Conservation (phyloP, 768 basidiomycete species). For the Gloeopeniophorella convolvens region DNA sequence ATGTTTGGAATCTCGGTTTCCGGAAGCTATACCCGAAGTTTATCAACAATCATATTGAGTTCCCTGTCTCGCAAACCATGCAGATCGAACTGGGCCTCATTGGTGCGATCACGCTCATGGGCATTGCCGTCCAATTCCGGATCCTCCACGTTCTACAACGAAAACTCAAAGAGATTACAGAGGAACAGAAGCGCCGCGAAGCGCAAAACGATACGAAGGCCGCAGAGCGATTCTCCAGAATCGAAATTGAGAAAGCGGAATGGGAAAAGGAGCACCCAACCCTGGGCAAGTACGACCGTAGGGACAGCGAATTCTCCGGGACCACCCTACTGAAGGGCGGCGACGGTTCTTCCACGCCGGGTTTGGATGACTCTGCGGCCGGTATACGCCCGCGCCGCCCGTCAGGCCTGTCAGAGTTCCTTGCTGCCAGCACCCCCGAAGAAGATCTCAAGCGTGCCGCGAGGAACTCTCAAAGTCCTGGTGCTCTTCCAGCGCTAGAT, state of each 20-base stretch:
- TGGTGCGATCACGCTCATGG: slow-evolving; percentile 77
- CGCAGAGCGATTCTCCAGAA: slow-evolving; percentile 55
- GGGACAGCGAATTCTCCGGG: slow-evolving; percentile 57
- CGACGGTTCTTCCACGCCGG: slow-evolving; percentile 34
- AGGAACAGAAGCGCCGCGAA: slow-evolving; percentile 66
- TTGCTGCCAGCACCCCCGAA: slow-evolving; percentile 52
- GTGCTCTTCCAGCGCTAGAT: slow-evolving; percentile 63
- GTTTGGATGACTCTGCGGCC: slow-evolving; percentile 42
- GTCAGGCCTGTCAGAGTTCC: slow-evolving; percentile 71
- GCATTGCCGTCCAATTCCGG: slow-evolving; percentile 84
- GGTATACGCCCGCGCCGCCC: slow-evolving; percentile 53
- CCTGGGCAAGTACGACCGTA: slow-evolving; percentile 50
- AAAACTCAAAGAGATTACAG: slow-evolving; percentile 73
- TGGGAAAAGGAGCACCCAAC: slow-evolving; percentile 87
- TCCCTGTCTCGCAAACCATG: slow-evolving; percentile 87
- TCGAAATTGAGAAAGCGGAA: slow-evolving; percentile 64
- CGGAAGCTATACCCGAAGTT: slow-evolving; percentile 73
- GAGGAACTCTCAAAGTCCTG: slow-evolving; percentile 44
- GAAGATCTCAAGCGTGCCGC: slow-evolving; percentile 53
- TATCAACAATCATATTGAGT: slow-evolving; percentile 54
- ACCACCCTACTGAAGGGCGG: slow-evolving; percentile 60
- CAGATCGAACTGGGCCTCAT: slow-evolving; percentile 89
- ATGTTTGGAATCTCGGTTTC: slow-evolving; percentile 94
- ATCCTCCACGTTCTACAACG: slow-evolving; percentile 74
- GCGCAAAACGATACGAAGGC: slow-evolving; percentile 72